Base-by-base conservation (phyloP, 2,329 filamentous ascomycete genomes). In the Hypomyces rosellus region DNA sequence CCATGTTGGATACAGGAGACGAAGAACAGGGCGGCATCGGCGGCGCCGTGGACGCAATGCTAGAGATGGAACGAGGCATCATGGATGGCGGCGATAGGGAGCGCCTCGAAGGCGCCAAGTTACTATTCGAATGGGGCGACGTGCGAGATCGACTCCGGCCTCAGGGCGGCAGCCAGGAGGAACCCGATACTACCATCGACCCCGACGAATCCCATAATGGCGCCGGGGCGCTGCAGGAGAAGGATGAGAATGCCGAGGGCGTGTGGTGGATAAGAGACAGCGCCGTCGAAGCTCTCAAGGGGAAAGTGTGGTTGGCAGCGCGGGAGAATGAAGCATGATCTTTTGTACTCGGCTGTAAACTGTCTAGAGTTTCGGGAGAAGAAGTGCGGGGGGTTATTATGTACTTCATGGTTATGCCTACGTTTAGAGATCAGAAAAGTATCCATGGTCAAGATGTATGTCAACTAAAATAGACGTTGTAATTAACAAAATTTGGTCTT, bases 41-140 rank as follows among this genome's bases (percentile, higher is more conserved):
- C n/a, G 69, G 72, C 7, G 73, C 73, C 0, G 81, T 95, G 1
- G 91, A 96, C 63, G 81, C 83, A 33, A 75, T 85, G 37, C 69
- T 96, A 22, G 79, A 85, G 51, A 73, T 96, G 44, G 80, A 78
- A 57, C 63, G 63, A 45, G 70, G 72, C 18, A 73, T 74, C 34
- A 50, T 74, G 44, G 67, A 71, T 4, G 67, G 66, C 2, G 69
- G 63, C 1, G 71, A 73, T 56, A 57, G 66, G 14, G 66, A 68
- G 50, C 65, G 66, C 7, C 65, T 82, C 18, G 64, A 80, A 13
- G 78, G 77, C 0, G 61, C 79, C 5, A 71, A 69, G 43, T 55
- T 80, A 44, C 60, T 82, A 16, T 82, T 83, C 55, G 78, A 78
- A 61, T 83, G 80, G 80, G 72, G 69, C 1, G 72, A 75, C 42